Conservation (phyloP, 345 rosid species). For the Euphorbia peplus region DNA sequence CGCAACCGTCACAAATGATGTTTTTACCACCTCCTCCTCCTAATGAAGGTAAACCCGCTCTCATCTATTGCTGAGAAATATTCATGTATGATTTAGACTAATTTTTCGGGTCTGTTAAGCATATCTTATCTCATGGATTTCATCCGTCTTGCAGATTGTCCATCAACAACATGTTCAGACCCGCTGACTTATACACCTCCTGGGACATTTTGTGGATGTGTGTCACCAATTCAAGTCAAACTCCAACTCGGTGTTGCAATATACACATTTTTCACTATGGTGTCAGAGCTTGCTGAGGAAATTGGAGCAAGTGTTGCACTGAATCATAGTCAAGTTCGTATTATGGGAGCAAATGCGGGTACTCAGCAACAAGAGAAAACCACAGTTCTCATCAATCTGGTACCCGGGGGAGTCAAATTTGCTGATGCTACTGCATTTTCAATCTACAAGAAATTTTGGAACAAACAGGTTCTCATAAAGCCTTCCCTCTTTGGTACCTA, state of each 20-base stretch:
- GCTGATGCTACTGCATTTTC: constrained; percentile 31
- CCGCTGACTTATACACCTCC: constrained; percentile 61
- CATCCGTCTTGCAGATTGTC: constrained; percentile 44
- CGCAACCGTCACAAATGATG: constrained; percentile 39
- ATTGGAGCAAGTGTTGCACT: constrained; percentile 44
- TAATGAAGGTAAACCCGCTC: constrained; percentile 38
- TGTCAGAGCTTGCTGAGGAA: constrained; percentile 57
- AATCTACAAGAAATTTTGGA: constrained; percentile 56
- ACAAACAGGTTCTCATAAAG: constrained; percentile 38
- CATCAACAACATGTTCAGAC: constrained; percentile 45
- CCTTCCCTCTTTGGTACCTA: constrained; percentile 53
- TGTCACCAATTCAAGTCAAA: constrained; percentile 70
- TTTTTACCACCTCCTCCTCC: constrained; percentile 68
- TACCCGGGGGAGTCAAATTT: constrained; percentile 51
- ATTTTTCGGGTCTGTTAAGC: not conserved
- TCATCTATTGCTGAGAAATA: not conserved
- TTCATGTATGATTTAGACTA: not conserved
- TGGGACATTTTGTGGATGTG: constrained; percentile 57
- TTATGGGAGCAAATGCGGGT: constrained; percentile 66
- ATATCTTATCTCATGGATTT: not conserved
- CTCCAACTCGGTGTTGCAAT: constrained; percentile 46
- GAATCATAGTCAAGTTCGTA: constrained; percentile 57
- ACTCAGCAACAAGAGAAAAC: constrained; percentile 55
- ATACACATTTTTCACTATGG: constrained; percentile 59
- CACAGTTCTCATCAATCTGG: constrained; percentile 56